Evolutionary conservation across 179 eudicot genomes (phyloP).

Genomic region (Vitellaria paradoxa): DNA sequence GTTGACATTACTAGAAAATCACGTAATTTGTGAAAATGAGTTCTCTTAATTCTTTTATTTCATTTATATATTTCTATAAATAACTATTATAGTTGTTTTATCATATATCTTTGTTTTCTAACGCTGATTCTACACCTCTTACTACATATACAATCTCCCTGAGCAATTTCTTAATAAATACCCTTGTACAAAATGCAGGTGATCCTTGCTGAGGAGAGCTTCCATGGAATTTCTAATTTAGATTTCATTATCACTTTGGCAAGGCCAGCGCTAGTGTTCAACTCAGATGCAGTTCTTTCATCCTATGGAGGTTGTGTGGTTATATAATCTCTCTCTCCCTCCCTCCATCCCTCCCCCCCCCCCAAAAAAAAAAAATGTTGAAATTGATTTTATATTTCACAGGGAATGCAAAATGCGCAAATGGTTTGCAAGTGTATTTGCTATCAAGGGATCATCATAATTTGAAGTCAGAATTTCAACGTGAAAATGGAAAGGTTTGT

Average conservation of each 20-base stretch:
- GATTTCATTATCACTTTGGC: conserved; percentile 64
- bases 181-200: conserved; percentile 42
- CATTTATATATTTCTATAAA: no score
- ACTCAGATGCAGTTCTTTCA: conserved; percentile 44
- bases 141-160: no score
- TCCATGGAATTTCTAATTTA: conserved; percentile 54
- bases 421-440: conserved; percentile 57
- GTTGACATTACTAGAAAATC: no score
- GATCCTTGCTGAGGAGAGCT: conserved; percentile 62
- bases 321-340: background rate
- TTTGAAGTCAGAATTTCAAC: conserved; percentile 71
- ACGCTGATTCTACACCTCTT: no score
- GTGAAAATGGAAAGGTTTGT: conserved; percentile 72
- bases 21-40: no score
- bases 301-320: conserved; percentile 52
- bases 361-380: no score
- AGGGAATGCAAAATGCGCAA: conserved; percentile 60
- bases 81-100: no score
- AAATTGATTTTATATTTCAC: conserved; percentile 10
- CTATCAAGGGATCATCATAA: conserved; percentile 62
- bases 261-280: conserved; percentile 61
- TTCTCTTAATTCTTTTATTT: no score
- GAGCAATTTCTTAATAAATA: background rate
- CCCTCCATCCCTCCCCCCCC: no score
- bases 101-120: no score